These are phyloP conservation scores for Aspergillus transmontanensis DNA, from an alignment of 2,329 filamentous ascomycete genomes.

Conservation along the genomic window DNA sequence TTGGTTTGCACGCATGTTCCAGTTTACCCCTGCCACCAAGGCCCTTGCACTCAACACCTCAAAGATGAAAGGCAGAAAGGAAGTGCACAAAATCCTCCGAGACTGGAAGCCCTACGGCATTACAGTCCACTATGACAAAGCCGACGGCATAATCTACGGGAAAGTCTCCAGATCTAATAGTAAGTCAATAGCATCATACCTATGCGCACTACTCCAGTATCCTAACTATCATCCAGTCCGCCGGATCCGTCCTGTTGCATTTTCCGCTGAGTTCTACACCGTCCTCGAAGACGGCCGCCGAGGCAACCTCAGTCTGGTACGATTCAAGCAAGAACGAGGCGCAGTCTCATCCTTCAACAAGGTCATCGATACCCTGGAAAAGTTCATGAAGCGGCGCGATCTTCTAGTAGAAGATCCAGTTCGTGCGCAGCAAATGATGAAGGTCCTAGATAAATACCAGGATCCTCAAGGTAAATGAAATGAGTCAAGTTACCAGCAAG, in stretches of 20 bases:
- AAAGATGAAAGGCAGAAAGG: slow-evolving; percentile 73
- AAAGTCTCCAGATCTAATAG: slow-evolving; percentile 76
- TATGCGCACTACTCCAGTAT: slow-evolving; percentile 8
- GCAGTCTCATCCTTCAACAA: slow-evolving; percentile 86
- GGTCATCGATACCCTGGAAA: slow-evolving; percentile 75
- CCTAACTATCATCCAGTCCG: slow-evolving; percentile 58
- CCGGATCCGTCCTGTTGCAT: slow-evolving; percentile 81
- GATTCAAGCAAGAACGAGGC: slow-evolving; percentile 88
- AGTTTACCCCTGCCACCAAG: slow-evolving; percentile 79
- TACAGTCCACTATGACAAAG: slow-evolving; percentile 76
- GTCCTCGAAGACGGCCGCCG: slow-evolving; percentile 82
- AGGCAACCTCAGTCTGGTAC: slow-evolving; percentile 75
- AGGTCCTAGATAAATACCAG: slow-evolving; percentile 35
- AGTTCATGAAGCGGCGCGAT: slow-evolving; percentile 65
- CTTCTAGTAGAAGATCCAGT: slow-evolving; percentile 69
- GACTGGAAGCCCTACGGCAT: slow-evolving; percentile 86
- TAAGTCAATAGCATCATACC: slow-evolving; percentile 52
- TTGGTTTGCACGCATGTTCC: slow-evolving; percentile 87
- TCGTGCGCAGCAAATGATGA: slow-evolving; percentile 69
- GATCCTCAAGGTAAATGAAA: slow-evolving; percentile 11
- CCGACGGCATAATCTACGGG: slow-evolving; percentile 77
- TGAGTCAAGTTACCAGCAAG: neutral
- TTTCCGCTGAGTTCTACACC: slow-evolving; percentile 84
- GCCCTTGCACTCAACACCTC: slow-evolving; percentile 75
- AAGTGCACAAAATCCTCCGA: slow-evolving; percentile 72